Evolutionary conservation across 768 basidiomycete genomes (phyloP), one percentile per base, ranked within the genome.

Genomic region (Saitozyma podzolica): DNA sequence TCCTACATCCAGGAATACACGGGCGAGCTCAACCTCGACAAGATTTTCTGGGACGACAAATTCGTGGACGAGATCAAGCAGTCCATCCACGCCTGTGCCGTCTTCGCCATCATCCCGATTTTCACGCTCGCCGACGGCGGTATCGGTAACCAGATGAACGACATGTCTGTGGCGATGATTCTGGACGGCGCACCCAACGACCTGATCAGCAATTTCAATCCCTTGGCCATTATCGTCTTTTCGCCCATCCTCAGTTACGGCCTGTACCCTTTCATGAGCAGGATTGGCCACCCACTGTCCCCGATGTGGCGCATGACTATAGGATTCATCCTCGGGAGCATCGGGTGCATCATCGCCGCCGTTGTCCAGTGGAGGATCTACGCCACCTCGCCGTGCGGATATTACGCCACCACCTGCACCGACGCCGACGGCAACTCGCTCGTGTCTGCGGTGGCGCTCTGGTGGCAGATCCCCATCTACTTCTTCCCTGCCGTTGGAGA

Each of bases 361-460:
- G 66, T 80, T 54, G 62, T 80, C 11, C 79, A 80, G 53, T 77
- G 69, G 74, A 57, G 62, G 40, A 72, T 80, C 39, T 79, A 78
- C 64, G 29, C 67, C 56, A 69, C 71, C 1, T 74, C 72, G 6
- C 74, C 78, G 0, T 79, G 78, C 58, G 79, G 79, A 0, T 67
- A 70, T 53, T 62, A 61, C 41, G 79, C 78, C 4, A 66, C 72
- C 0, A 67, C 58, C 45, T 76, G 73, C 54, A 66, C 41, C 7
- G 62, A 47, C 37, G 29, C 29, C 59, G 65, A 0, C 69, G 29
- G 29, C 29, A 29, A 29, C 29, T 29, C 29, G 29, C 29, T 29
- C 29, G 41, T 53, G 9, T 60, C 78, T 4, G 40, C 56, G 19
- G 62, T 78, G 49, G 57, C 67, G 6, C 64, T 79, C 40, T 75